Conservation (phyloP, 2,329 filamentous ascomycete species). For the Didymella pinodella region DNA sequence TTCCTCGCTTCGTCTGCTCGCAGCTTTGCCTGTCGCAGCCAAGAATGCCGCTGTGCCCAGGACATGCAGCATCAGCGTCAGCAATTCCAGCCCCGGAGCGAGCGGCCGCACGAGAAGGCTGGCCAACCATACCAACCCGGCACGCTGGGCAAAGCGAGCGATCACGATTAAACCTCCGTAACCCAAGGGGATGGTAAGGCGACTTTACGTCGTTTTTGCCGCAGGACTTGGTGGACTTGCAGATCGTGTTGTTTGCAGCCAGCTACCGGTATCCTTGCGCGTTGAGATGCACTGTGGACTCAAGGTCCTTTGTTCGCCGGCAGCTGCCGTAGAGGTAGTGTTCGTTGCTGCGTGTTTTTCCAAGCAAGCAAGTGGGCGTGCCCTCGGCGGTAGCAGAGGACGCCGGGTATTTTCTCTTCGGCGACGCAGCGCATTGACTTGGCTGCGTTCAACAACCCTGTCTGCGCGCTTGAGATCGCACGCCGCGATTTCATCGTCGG, state of each 20-base stretch:
- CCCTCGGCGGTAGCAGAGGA: not conserved
- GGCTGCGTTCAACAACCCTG: not conserved
- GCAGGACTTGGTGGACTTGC: not conserved
- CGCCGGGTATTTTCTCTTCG: not conserved
- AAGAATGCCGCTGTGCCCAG: not conserved
- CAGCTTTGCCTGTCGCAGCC: not conserved
- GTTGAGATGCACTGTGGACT: not conserved
- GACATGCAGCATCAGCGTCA: not conserved
- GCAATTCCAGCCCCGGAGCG: not conserved
- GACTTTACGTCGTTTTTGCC: not conserved
- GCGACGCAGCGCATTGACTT: not conserved
- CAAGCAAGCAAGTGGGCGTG: not conserved
- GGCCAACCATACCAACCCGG: slow-evolving; percentile 5
- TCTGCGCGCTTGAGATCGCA: not conserved
- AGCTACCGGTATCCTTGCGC: not conserved
- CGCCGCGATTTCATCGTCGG: not conserved
- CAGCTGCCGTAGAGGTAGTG: not conserved
- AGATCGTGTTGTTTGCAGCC: slow-evolving; percentile 1
- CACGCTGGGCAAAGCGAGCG: slow-evolving; percentile 17
- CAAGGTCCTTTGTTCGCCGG: not conserved
- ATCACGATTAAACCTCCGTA: slow-evolving; percentile 9
- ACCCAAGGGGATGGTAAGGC: slow-evolving; percentile 13
- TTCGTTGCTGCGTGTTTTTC: not conserved
- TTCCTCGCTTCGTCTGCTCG: not conserved
- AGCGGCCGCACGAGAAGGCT: not conserved